These are phyloP conservation scores for Oxytropis ochrocephala DNA, from an alignment of 306 rosid genomes.

Conservation along the genomic window DNA sequence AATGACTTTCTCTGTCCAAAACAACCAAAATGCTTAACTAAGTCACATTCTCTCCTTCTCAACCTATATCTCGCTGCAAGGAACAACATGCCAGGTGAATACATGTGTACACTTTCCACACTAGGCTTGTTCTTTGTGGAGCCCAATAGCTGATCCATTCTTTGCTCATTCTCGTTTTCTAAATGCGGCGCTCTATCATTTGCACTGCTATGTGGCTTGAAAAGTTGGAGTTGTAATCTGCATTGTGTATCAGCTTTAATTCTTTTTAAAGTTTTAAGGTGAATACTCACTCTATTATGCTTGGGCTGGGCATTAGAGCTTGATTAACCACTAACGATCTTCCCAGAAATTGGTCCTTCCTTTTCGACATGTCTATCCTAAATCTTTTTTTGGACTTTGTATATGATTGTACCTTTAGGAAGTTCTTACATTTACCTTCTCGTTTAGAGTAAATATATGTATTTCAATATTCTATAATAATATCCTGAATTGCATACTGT, in stretches of 20 bases:
- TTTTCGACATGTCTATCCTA: not conserved
- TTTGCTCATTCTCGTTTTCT: too few relatives aligned
- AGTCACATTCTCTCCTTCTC: too few relatives aligned
- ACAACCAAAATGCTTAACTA: too few relatives aligned
- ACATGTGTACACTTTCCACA: too few relatives aligned
- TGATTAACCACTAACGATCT: not conserved
- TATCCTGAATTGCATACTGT: conserved; percentile 17
- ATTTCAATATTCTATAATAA: not conserved
- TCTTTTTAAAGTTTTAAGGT: not conserved
- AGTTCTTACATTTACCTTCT: not conserved
- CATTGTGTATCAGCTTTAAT: not conserved
- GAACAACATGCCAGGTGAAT: too few relatives aligned
- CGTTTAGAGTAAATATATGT: not conserved
- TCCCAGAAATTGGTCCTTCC: not conserved
- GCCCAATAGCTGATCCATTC: too few relatives aligned
- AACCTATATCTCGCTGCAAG: too few relatives aligned
- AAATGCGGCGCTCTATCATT: too few relatives aligned
- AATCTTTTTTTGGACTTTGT: not conserved
- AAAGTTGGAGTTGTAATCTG: not conserved
- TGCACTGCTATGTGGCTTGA: too few relatives aligned
- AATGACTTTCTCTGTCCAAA: too few relatives aligned
- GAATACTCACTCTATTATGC: not conserved
- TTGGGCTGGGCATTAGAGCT: not conserved
- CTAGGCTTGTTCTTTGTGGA: too few relatives aligned
- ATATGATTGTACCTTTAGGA: not conserved